These are phyloP conservation scores for Triangularia setosa DNA, from an alignment of 2,329 filamentous ascomycete genomes.

Conservation along the genomic window DNA sequence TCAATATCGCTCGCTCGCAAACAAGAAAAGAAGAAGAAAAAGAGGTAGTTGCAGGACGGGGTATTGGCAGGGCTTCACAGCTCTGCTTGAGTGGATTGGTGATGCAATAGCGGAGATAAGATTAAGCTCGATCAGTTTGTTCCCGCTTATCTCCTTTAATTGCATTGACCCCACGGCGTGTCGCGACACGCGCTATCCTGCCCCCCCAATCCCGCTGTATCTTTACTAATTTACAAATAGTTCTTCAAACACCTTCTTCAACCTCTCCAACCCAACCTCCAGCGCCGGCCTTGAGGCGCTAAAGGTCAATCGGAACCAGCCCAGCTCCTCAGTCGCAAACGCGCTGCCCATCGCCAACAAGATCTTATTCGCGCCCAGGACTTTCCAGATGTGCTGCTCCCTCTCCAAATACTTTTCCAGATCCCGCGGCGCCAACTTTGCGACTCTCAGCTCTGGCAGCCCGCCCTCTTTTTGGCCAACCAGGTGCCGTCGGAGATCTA, in stretches of 20 bases:
- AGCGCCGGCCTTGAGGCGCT: slow-evolving; percentile 18
- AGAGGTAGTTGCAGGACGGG: neutral
- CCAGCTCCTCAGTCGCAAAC: slow-evolving; percentile 24
- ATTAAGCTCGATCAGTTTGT: slow-evolving; percentile 9
- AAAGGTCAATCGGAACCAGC: slow-evolving; percentile 28
- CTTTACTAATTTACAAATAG: neutral
- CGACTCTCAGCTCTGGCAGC: neutral
- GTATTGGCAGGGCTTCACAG: neutral
- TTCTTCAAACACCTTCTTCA: slow-evolving; percentile 13
- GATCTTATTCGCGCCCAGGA: slow-evolving; percentile 18
- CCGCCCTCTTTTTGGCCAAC: neutral
- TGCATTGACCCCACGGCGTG: slow-evolving; percentile 14
- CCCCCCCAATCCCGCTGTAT: neutral
- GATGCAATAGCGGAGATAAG: slow-evolving; percentile 24
- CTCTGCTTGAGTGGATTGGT: neutral
- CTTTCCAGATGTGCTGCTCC: slow-evolving; percentile 13
- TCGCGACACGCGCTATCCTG: neutral
- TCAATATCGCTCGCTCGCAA: neutral
- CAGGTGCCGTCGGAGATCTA: slow-evolving; percentile 20
- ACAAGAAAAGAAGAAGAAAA: neutral
- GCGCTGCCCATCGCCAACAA: slow-evolving; percentile 18
- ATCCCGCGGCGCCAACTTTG: neutral
- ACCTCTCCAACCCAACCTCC: slow-evolving; percentile 18
- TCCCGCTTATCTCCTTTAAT: slow-evolving; percentile 10
- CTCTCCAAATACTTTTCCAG: slow-evolving; percentile 7